Conservation (phyloP, 371 early-diverging fungal species). For the Mortierella sp. region DNA sequence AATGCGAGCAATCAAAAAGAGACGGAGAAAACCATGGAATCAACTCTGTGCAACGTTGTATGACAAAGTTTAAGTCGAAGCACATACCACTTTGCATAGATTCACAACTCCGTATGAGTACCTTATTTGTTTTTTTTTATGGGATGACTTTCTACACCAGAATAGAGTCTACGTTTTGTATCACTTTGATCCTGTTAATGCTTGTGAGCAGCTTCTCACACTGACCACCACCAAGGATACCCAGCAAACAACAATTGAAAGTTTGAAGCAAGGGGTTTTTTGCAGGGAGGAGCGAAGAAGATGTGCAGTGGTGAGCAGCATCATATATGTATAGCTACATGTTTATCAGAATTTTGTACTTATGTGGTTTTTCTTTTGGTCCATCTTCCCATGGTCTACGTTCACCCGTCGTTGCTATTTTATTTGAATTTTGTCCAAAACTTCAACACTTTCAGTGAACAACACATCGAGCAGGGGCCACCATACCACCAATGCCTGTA, state of each 20-base stretch:
- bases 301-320: neutral
- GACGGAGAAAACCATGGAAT: neutral
- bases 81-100: neutral
- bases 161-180: neutral
- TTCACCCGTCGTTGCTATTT: neutral
- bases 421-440: neutral
- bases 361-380: constrained; percentile 2
- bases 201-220: neutral
- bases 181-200: neutral
- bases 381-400: neutral
- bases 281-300: neutral
- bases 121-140: neutral
- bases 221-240: neutral
- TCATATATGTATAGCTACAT: neutral
- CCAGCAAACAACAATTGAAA: neutral
- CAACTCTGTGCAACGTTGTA: constrained; percentile 8
- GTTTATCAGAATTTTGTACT: neutral
- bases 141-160: constrained; percentile 4
- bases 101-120: neutral
- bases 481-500: too few relatives aligned
- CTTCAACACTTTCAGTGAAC: neutral
- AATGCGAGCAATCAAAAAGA: neutral
- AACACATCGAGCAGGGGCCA: too few relatives aligned
- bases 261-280: neutral
- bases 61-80: neutral